Percentiles rank a stretch among this genome's conserved stretches.
These are phyloP conservation scores for Lumnitzera littorea DNA, from an alignment of 345 rosid genomes.

Conservation along the genomic window DNA sequence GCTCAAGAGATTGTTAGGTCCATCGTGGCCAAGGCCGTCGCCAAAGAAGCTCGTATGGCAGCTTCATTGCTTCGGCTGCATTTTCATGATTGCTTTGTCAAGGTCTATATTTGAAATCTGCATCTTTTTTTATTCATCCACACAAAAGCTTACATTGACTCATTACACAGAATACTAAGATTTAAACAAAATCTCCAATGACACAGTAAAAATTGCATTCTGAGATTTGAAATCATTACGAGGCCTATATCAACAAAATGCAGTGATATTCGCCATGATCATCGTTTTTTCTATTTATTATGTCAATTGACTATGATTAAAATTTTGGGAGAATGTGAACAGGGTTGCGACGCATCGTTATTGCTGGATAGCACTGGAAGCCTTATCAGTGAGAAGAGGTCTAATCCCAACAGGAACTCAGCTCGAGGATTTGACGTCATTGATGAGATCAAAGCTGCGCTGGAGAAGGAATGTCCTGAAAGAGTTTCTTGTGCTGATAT, in stretches of 20 bases:
- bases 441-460: slow-evolving; percentile 66
- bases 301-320: not conserved
- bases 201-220: too few relatives aligned
- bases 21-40: slow-evolving; percentile 51
- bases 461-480: slow-evolving; percentile 69
- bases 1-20: slow-evolving; percentile 45
- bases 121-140: too few relatives aligned
- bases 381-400: slow-evolving; percentile 62
- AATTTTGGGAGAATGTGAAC: slow-evolving; percentile 2
- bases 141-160: too few relatives aligned
- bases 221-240: too few relatives aligned
- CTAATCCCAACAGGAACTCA: slow-evolving; percentile 67
- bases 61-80: slow-evolving; percentile 77
- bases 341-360: slow-evolving; percentile 93
- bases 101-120: slow-evolving; percentile 23
- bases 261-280: too few relatives aligned
- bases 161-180: too few relatives aligned
- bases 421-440: slow-evolving; percentile 81
- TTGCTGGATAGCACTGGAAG: slow-evolving; percentile 59
- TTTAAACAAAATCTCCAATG: too few relatives aligned
- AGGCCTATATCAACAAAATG: too few relatives aligned
- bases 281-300: too few relatives aligned
- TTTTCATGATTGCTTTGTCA: slow-evolving; percentile 89
- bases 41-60: slow-evolving; percentile 64
- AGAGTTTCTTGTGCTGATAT: slow-evolving; percentile 88